phyloP scores from a whole-genome alignment of 371 early-diverging fungal species.

The Gilbertella persicaria region DNA sequence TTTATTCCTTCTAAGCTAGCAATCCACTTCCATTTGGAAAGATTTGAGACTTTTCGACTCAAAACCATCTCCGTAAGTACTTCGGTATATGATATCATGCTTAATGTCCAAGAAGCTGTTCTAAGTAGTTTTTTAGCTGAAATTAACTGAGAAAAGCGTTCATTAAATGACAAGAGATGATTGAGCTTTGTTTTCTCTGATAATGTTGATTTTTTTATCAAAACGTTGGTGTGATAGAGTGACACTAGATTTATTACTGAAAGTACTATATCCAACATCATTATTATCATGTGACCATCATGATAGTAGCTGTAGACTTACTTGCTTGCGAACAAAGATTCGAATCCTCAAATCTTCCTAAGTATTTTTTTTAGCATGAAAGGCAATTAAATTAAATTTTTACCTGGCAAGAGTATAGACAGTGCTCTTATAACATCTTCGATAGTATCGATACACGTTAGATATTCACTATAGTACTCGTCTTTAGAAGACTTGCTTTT shows the following conservation, averaged over 20 bases:
- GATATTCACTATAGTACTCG: too few relatives aligned
- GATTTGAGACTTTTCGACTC: conserved; percentile 8
- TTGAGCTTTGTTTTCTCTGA: background rate
- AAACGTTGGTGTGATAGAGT: conserved; percentile 21
- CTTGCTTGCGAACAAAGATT: conserved; percentile 28
- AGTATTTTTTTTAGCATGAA: background rate
- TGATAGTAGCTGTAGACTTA: conserved; percentile 3
- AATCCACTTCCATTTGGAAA: conserved; percentile 33
- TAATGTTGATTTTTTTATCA: conserved; percentile 10
- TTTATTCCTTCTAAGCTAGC: conserved; percentile 40
- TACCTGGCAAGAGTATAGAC: conserved; percentile 29
- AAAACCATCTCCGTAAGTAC: conserved; percentile 38
- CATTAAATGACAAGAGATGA: conserved; percentile 26
- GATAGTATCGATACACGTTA: conserved; percentile 21
- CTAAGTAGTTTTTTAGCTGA: conserved; percentile 1
- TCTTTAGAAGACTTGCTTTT: too few relatives aligned
- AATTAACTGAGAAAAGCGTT: conserved; percentile 19
- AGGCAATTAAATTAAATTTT: background rate
- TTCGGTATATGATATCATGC: conserved; percentile 41
- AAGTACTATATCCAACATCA: conserved; percentile 8
- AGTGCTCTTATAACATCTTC: conserved; percentile 22
- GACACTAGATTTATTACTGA: conserved; percentile 23
- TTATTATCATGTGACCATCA: background rate
- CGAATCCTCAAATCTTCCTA: conserved; percentile 28
- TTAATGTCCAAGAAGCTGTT: conserved; percentile 26